phyloP scores from a whole-genome alignment of 805 yeast species.

The Metschnikowia anglica region DNA sequence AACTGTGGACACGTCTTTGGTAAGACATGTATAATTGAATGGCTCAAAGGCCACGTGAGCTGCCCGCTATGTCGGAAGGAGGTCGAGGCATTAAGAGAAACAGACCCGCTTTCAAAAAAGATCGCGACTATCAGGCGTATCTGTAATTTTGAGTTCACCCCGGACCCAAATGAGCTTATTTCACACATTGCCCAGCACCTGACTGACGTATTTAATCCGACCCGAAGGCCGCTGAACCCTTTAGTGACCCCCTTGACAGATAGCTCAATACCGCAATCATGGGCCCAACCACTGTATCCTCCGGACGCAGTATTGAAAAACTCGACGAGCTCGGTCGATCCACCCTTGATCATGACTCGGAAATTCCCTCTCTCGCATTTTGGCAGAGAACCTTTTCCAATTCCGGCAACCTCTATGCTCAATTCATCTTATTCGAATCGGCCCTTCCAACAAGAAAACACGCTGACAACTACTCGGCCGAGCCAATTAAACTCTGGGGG shows the following conservation, averaged over 20 bases:
- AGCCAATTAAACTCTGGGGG: background rate
- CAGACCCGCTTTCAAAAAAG: slow-evolving; percentile 11
- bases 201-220: slow-evolving; percentile 41
- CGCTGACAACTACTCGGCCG: background rate
- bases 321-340: slow-evolving; percentile 9
- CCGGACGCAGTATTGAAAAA: background rate
- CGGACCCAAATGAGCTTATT: slow-evolving; percentile 20
- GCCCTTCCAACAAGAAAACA: slow-evolving; percentile 1
- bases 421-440: background rate
- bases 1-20: slow-evolving; percentile 20
- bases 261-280: slow-evolving; percentile 34
- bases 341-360: slow-evolving; percentile 18
- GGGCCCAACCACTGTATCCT: slow-evolving; percentile 30
- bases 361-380: slow-evolving; percentile 16
- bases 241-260: slow-evolving; percentile 41
- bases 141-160: slow-evolving; percentile 12
- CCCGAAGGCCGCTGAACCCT: slow-evolving; percentile 36
- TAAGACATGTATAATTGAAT: slow-evolving; percentile 20
- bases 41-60: slow-evolving; percentile 20
- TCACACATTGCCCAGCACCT: slow-evolving; percentile 29
- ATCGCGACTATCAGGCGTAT: slow-evolving; percentile 12
- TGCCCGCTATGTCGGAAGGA: slow-evolving; percentile 22
- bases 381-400: slow-evolving; percentile 3
- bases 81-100: slow-evolving; percentile 15
- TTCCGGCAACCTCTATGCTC: slow-evolving; percentile 1